Base-by-base conservation (phyloP, 805 yeast genomes). In the Jamesozyma piceae region DNA sequence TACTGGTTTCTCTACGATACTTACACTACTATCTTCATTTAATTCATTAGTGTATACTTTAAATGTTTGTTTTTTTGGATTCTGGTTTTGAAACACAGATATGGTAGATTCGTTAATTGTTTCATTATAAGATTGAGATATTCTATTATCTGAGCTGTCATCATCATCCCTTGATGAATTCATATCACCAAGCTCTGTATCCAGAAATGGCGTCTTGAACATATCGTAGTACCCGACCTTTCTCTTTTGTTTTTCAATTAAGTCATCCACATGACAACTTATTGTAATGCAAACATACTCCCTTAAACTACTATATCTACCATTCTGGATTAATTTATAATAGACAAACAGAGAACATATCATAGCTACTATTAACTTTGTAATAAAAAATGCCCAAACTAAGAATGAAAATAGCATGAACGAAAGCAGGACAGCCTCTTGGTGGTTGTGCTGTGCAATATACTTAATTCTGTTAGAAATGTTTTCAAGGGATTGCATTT, bases 341-440 rank as follows among this genome's bases (percentile, higher is more conserved):
- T 68, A 71, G 2, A 81, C 72, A 3, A 81, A 83, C 10, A 75
- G 52, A 38, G 73, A 69, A 47, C 73, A 67, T 2, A 78, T 29
- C 50, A 80, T 47, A 1, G 86, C 89, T 42, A 44, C 17, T 2
- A 67, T 50, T 44, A 82, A 71, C 52, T 69, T 68, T 43, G 74
- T 55, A 49, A 81, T 72, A 66, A 82, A 82, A 44, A 82, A 64
- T 9, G 77, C 65, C 88, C 90, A 86, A 51, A 86, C 71, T 18
- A 74, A 60, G 50, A 86, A 75, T 1, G 95, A 82, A 44, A 82
- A 71, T 37, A 81, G 68, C 89, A 84, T 84, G 51, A 83, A 72
- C 21, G 87, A 75, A 19, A 86, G 59, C 22, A 85, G 72, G 15
- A 86, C 64, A 3, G 94, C 85, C 53, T 82, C 80, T 31, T 69